These are phyloP conservation scores for Crithidia acanthocephali DNA, from an alignment of 208 protist species.

Conservation along the genomic window DNA sequence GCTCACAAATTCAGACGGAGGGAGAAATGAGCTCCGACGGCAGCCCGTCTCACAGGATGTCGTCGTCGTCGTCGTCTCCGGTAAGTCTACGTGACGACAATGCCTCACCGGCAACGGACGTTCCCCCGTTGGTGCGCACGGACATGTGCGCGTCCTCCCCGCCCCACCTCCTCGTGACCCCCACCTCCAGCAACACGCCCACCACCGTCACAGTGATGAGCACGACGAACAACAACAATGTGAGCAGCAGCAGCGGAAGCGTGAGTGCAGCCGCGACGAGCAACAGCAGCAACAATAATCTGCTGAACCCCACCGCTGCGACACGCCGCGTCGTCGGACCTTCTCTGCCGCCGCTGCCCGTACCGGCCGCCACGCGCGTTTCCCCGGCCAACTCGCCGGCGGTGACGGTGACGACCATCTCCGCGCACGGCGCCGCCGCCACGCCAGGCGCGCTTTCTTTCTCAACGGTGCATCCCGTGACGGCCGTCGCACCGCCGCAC, in stretches of 20 bases:
- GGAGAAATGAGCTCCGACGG: neutral
- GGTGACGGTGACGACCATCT: neutral
- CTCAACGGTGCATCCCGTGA: constrained; percentile 1
- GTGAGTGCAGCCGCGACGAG: too few species aligned
- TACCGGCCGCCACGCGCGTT: neutral
- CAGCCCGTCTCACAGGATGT: neutral
- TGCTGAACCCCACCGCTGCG: neutral
- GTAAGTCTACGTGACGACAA: neutral
- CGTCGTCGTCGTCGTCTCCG: neutral
- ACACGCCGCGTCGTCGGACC: neutral
- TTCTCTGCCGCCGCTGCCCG: constrained; percentile 5
- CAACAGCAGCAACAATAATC: neutral
- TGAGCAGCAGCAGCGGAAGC: neutral
- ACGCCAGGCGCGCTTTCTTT: neutral
- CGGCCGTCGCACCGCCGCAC: neutral
- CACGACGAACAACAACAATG: neutral
- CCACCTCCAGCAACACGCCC: too few species aligned
- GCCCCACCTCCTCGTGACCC: too few species aligned
- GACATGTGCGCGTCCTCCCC: neutral
- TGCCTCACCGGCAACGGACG: neutral
- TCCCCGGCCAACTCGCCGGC: neutral
- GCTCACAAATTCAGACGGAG: too few species aligned
- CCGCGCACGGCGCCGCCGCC: neutral
- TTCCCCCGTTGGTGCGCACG: constrained; percentile 6
- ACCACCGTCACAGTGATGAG: neutral